Conservation (phyloP, 169 alveolate species). For the Plasmodium vivax region DNA sequence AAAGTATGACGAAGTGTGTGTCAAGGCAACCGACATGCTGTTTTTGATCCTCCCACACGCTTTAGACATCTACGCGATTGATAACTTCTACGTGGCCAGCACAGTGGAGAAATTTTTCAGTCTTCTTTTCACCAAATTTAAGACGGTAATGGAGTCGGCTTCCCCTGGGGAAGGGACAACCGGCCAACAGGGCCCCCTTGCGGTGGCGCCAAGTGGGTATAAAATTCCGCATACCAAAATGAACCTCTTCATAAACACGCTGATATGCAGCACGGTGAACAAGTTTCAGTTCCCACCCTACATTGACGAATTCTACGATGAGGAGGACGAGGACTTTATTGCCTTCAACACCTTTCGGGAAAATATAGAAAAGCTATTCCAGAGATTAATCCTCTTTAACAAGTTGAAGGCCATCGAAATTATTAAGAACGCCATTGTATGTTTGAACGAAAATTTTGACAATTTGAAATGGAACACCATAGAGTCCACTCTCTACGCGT, state of each 20-base stretch:
- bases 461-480: conserved; percentile 58
- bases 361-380: conserved; percentile 59
- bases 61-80: conserved; percentile 25
- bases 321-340: conserved; percentile 62
- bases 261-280: conserved; percentile 49
- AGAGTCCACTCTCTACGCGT: conserved; percentile 57
- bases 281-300: conserved; percentile 46
- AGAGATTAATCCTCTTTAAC: conserved; percentile 60
- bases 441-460: conserved; percentile 40
- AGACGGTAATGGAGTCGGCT: conserved; percentile 8
- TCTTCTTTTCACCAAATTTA: conserved; percentile 63
- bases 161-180: neutral
- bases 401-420: conserved; percentile 67
- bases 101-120: conserved; percentile 61
- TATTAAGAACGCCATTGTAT: conserved; percentile 51
- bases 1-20: conserved; percentile 50
- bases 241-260: conserved; percentile 26
- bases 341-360: conserved; percentile 43
- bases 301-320: conserved; percentile 63
- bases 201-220: neutral
- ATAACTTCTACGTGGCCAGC: conserved; percentile 44
- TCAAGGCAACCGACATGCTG: conserved; percentile 17
- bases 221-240: conserved; percentile 37
- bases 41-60: conserved; percentile 59
- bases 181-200: neutral